Conservation (phyloP, 441 rosid genomes). For the Arabidopsis lyrata region DNA sequence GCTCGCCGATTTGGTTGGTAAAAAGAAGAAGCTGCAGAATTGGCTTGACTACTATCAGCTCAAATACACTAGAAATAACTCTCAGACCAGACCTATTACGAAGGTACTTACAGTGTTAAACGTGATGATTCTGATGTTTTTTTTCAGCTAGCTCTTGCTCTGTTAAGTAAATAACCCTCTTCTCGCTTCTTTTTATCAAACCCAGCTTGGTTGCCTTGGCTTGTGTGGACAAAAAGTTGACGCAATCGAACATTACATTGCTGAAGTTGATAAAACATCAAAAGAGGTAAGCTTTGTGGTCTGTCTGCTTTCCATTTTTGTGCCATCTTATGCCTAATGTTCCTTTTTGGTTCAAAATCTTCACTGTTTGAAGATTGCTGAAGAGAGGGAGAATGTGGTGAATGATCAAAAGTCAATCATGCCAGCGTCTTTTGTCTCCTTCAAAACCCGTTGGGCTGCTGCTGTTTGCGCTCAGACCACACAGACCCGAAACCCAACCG, state of each 20-base stretch:
- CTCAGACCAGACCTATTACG: constrained; percentile 55
- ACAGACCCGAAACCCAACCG: constrained; percentile 87
- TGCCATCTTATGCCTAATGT: not conserved
- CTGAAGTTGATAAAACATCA: constrained; percentile 64
- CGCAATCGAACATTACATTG: constrained; percentile 68
- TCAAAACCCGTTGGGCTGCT: constrained; percentile 96
- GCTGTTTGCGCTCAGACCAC: constrained; percentile 99
- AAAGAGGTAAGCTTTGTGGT: constrained; percentile 37
- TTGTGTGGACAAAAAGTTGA: constrained; percentile 83
- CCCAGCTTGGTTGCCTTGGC: constrained; percentile 84
- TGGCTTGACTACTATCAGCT: constrained; percentile 91
- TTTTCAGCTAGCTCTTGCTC: constrained; percentile 1
- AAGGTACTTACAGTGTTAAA: constrained; percentile 59
- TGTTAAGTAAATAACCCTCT: not conserved
- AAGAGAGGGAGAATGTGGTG: constrained; percentile 66
- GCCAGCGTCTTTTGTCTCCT: constrained; percentile 98
- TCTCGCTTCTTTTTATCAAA: constrained; percentile 24
- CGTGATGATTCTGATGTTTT: constrained; percentile 10
- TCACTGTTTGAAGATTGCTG: constrained; percentile 62
- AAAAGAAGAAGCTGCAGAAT: constrained; percentile 73
- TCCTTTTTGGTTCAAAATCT: constrained; percentile 22
- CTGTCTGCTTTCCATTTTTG: constrained; percentile 3
- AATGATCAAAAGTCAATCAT: constrained; percentile 78
- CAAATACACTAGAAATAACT: constrained; percentile 63
- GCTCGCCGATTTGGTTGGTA: constrained; percentile 78